These are phyloP conservation scores for Camelina laxa DNA, from an alignment of 345 rosid species.

Conservation along the genomic window DNA sequence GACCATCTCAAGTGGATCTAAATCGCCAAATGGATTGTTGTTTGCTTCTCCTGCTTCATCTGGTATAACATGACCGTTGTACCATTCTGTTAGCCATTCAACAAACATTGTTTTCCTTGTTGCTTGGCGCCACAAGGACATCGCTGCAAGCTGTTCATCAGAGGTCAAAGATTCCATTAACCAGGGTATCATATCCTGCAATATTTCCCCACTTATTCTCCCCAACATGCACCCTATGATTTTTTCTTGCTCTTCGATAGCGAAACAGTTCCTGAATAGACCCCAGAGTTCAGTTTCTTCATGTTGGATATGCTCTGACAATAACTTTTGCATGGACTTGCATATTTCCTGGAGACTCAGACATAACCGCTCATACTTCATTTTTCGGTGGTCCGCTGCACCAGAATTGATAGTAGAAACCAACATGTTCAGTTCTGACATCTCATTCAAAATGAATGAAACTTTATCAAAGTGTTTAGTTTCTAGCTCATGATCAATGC, in stretches of 20 bases:
- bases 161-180: slow-evolving; percentile 60
- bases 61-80: slow-evolving; percentile 54
- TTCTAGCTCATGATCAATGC: slow-evolving; percentile 74
- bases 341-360: slow-evolving; percentile 63
- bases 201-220: slow-evolving; percentile 66
- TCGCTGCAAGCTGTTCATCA: slow-evolving; percentile 60
- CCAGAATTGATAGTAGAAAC: slow-evolving; percentile 41
- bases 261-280: slow-evolving; percentile 62
- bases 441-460: slow-evolving; percentile 65
- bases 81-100: slow-evolving; percentile 89
- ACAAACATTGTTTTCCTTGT: slow-evolving; percentile 81
- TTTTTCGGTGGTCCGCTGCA: slow-evolving; percentile 30
- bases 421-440: slow-evolving; percentile 49
- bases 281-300: slow-evolving; percentile 90
- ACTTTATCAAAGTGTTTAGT: slow-evolving; percentile 55
- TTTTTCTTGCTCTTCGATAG: slow-evolving; percentile 78
- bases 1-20: slow-evolving; percentile 70
- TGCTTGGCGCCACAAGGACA: slow-evolving; percentile 68
- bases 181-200: slow-evolving; percentile 86
- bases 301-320: slow-evolving; percentile 66
- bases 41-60: slow-evolving; percentile 45
- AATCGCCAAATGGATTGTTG: slow-evolving; percentile 38
- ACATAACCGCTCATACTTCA: slow-evolving; percentile 55
- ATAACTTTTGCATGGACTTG: slow-evolving; percentile 64
- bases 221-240: slow-evolving; percentile 76